Evolutionary conservation across 164 flowering plant species (phyloP), one percentile per base, ranked within the genome.

Genomic region (Chloranthus sessilifolius): DNA sequence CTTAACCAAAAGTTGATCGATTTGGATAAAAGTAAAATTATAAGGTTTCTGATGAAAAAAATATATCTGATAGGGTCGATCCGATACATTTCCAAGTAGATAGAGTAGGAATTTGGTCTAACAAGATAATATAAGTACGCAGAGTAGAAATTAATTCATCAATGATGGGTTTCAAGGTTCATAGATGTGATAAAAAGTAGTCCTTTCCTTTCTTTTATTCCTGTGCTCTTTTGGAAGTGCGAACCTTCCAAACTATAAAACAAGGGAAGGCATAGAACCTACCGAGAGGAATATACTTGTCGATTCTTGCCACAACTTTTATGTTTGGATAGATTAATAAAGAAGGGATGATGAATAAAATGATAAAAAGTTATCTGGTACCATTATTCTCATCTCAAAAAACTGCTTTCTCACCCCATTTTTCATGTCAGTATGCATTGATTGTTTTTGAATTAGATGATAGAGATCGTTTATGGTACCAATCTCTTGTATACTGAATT

Each of bases 161-260:
- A 44, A 25, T 44, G 29, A 8, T 16, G 5, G 16, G 14, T 44
- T 25, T 41, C 22, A 41, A 41, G 46, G 25, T 20, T 38, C 46
- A 31, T 2, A 14, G 31, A 44, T 41, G 11, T 3, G 14, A 16
- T 21, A 44, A 44, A 10, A n/a, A 31, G 26, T 5, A 5, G 7
- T 30, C 7, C 16, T 30, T 28, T 47, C 16, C 5, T 20, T 28
- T 29, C 17, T 17, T 29, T 19, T 17, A 16, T 31, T 19, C 16
- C 42, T 50, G 15, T 15, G 17, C 15, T 14, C 1, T 22, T 20
- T 30, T 34, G 16, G 1, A n/a, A 20, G 42, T 25, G 27, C 16
- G 53, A 50, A 22, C 30, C 40, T 20, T 11, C 53, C 30, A 16
- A 21, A 50, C 29, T 10, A 35, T 21, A 50, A 34, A 50, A 50